A percentile compares a stretch with the other conserved stretches of the same genome.
These are phyloP conservation scores for Monilinia fructicola DNA, from an alignment of 2,329 filamentous ascomycete genomes.

Conservation along the genomic window DNA sequence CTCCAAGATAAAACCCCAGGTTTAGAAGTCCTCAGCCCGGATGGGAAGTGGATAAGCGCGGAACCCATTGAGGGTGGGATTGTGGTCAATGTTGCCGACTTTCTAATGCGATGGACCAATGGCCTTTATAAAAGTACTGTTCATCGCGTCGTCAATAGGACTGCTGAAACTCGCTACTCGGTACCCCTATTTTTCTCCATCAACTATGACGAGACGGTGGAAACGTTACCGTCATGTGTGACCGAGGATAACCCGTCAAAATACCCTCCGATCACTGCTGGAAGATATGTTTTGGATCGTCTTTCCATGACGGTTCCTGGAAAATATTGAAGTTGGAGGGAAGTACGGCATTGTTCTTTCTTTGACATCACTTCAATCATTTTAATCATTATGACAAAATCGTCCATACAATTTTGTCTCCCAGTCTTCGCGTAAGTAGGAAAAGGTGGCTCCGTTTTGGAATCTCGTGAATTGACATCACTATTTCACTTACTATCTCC, in stretches of 20 bases:
- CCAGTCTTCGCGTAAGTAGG: not conserved
- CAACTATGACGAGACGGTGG: slow-evolving; percentile 40
- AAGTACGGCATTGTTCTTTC: not conserved
- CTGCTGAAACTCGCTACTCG: slow-evolving; percentile 52
- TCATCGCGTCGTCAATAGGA: slow-evolving; percentile 56
- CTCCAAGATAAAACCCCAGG: slow-evolving; percentile 53
- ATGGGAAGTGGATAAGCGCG: slow-evolving; percentile 48
- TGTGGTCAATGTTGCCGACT: slow-evolving; percentile 54
- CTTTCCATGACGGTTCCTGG: slow-evolving; percentile 35
- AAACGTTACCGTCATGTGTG: slow-evolving; percentile 37
- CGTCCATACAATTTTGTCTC: not conserved
- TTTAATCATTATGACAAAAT: not conserved
- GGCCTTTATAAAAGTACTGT: slow-evolving; percentile 53
- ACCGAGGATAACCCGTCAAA: slow-evolving; percentile 35
- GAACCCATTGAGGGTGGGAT: slow-evolving; percentile 48
- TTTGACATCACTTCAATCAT: not conserved
- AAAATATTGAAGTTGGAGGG: slow-evolving; percentile 8
- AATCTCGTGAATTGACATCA: too few relatives aligned
- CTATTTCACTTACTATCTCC: too few relatives aligned
- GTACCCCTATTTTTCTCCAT: slow-evolving; percentile 54
- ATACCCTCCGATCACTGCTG: slow-evolving; percentile 38
- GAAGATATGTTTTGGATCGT: slow-evolving; percentile 38
- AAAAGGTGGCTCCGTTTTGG: too few relatives aligned
- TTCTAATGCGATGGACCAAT: slow-evolving; percentile 52
- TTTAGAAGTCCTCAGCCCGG: slow-evolving; percentile 52